Percentiles rank a stretch among this genome's conserved stretches.
These are phyloP conservation scores for Brassica juncea DNA, from an alignment of 345 rosid species.

Conservation along the genomic window DNA sequence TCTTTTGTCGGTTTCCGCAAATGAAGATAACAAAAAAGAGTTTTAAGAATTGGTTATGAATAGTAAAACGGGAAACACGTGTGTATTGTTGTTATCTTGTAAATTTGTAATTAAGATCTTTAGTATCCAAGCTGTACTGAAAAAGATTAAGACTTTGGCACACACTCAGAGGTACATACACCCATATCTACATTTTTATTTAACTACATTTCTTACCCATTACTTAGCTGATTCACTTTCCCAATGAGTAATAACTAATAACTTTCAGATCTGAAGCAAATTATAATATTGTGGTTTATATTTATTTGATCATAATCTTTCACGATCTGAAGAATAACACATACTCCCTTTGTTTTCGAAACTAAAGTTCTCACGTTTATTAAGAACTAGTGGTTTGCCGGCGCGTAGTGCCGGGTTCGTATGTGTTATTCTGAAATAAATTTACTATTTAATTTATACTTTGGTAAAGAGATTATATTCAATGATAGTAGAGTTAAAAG, in stretches of 20 bases:
- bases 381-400: too few relatives aligned
- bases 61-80: slow-evolving; percentile 10
- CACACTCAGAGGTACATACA: slow-evolving; percentile 8
- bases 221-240: background rate
- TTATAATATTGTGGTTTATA: background rate
- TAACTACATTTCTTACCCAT: background rate
- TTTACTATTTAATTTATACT: too few relatives aligned
- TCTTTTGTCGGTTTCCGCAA: slow-evolving; percentile 21
- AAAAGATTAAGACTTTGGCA: background rate
- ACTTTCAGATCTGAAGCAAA: background rate
- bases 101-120: background rate
- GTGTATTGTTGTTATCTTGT: background rate
- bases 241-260: background rate
- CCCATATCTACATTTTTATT: background rate
- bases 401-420: too few relatives aligned
- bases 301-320: background rate
- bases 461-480: too few relatives aligned
- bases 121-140: background rate
- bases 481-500: too few relatives aligned
- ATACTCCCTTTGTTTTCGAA: too few relatives aligned
- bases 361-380: too few relatives aligned
- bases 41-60: background rate
- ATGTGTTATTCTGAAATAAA: too few relatives aligned
- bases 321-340: background rate
- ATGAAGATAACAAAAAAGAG: slow-evolving; percentile 10